Base-by-base conservation (phyloP, 2,329 filamentous ascomycete species). In the Penicillium capsulatum region DNA sequence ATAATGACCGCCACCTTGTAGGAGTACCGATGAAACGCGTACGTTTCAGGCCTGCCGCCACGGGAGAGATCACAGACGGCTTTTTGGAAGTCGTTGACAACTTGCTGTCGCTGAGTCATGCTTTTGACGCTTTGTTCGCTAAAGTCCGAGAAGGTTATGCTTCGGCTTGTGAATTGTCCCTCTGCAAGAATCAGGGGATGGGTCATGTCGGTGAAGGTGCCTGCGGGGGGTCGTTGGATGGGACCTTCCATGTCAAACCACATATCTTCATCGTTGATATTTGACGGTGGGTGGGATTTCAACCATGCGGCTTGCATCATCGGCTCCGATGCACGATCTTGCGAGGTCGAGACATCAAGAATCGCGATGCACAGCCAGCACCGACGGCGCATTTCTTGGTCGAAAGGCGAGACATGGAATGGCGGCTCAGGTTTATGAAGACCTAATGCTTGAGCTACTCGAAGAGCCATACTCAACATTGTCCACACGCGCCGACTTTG, bases 401-500 rank as follows among this genome's bases (percentile, higher is more conserved):
- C 60, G 11, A 62, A 60, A 0, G 57, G 53, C 2, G 30, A 43
- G 3, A 63, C 47, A 0, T 47, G 42, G 17, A 63, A 63, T 13
- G 58, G 55, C 2, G 60, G 55, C 7, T 58, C 45, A 3, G 50
- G 29, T 13, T 57, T 16, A 38, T 63, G 53, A 5, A 63, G 58
- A 5, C 44, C 63, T 11, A 60, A 44, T 10, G 58, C 57, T 44
- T 64, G 60, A 2, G 46, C 59, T 22, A 60, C 53, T 28, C 58
- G 57, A 2, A 64, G 42, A 3, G 58, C 60, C 48, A 63, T 54
- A 34, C 52, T 51, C 11, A 60, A 32, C 58, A 63, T 59, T 3
- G 60, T 63, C 60, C 60, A 63, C 5, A 58, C 53, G n/a, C 58
- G 50, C 26, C 59, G 53, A 24, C 51, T 60, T 44, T 59, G 56